phyloP scores from a whole-genome alignment of 2,329 filamentous ascomycete species.

The Fusarium dimerum region DNA sequence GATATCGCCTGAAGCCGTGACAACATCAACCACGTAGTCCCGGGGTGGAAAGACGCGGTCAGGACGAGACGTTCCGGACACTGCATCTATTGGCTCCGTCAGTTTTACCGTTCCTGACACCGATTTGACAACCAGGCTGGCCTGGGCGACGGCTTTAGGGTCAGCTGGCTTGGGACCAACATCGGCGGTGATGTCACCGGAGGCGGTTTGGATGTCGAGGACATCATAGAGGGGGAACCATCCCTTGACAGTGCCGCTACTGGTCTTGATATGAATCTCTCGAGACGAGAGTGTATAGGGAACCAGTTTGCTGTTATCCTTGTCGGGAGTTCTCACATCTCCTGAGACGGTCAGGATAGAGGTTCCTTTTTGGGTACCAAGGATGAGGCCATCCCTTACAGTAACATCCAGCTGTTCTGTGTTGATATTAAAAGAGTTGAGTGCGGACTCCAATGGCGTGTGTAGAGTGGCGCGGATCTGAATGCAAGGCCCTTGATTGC shows the following conservation, averaged over 20 bases:
- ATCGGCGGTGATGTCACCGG: slow-evolving; percentile 44
- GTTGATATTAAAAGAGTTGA: slow-evolving; percentile 40
- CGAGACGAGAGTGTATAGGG: slow-evolving; percentile 46
- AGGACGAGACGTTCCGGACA: slow-evolving; percentile 16
- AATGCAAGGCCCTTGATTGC: slow-evolving; percentile 43
- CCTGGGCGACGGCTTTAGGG: slow-evolving; percentile 36
- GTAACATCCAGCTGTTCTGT: slow-evolving; percentile 42
- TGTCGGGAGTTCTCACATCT: slow-evolving; percentile 37
- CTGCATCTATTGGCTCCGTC: slow-evolving; percentile 40
- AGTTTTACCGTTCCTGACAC: slow-evolving; percentile 46
- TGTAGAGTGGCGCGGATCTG: slow-evolving; percentile 49
- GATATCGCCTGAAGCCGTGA: slow-evolving; percentile 48
- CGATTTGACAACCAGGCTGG: slow-evolving; percentile 43
- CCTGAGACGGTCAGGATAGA: slow-evolving; percentile 41
- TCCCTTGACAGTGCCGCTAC: slow-evolving; percentile 46
- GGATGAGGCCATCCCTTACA: slow-evolving; percentile 41
- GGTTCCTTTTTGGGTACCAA: slow-evolving; percentile 32
- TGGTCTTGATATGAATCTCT: slow-evolving; percentile 43
- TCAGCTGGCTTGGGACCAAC: slow-evolving; percentile 44
- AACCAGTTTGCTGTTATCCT: slow-evolving; percentile 22
- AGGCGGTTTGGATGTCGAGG: slow-evolving; percentile 45
- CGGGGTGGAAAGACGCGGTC: slow-evolving; percentile 41
- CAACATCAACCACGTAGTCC: slow-evolving; percentile 47
- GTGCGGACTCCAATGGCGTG: slow-evolving; percentile 42
- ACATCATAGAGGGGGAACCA: slow-evolving; percentile 54